Evolutionary conservation across 768 basidiomycete species (phyloP).

Genomic region (Pilatotrama ljubarskyi): DNA sequence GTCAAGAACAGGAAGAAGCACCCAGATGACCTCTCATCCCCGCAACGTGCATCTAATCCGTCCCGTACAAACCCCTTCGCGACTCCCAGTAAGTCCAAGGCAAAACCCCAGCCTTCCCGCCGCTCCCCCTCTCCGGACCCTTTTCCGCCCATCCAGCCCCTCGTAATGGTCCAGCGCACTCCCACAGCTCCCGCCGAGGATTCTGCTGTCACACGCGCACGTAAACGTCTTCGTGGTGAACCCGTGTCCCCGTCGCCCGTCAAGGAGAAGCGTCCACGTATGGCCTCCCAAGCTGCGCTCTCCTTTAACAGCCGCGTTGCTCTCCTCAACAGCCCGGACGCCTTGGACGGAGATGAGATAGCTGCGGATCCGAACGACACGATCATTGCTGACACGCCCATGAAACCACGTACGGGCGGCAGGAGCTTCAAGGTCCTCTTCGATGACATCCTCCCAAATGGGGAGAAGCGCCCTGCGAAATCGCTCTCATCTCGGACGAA

Average conservation of each 20-base stretch:
- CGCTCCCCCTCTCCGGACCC: slow-evolving; percentile 42
- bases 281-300: slow-evolving; percentile 42
- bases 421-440: slow-evolving; percentile 71
- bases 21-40: slow-evolving; percentile 11
- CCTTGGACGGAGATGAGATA: slow-evolving; percentile 35
- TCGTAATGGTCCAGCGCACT: slow-evolving; percentile 18
- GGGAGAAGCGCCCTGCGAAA: slow-evolving; percentile 9
- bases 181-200: slow-evolving; percentile 27
- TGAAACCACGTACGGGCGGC: slow-evolving; percentile 56
- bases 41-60: slow-evolving; percentile 22
- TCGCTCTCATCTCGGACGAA: slow-evolving; percentile 10
- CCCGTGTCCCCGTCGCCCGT: slow-evolving; percentile 81
- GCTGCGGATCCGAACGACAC: slow-evolving; percentile 37
- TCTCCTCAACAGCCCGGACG: slow-evolving; percentile 34
- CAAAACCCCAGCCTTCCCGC: slow-evolving; percentile 22
- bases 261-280: slow-evolving; percentile 71
- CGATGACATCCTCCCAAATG: slow-evolving; percentile 39
- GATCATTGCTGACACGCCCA: slow-evolving; percentile 71
- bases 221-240: slow-evolving; percentile 81
- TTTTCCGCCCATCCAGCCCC: slow-evolving; percentile 38
- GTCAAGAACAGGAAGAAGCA: slow-evolving; percentile 61
- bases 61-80: slow-evolving; percentile 45
- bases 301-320: slow-evolving; percentile 38
- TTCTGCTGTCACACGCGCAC: slow-evolving; percentile 61
- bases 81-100: slow-evolving; percentile 41